phyloP scores from a whole-genome alignment of 345 rosid genomes.

The Bruguiera parviflora region DNA sequence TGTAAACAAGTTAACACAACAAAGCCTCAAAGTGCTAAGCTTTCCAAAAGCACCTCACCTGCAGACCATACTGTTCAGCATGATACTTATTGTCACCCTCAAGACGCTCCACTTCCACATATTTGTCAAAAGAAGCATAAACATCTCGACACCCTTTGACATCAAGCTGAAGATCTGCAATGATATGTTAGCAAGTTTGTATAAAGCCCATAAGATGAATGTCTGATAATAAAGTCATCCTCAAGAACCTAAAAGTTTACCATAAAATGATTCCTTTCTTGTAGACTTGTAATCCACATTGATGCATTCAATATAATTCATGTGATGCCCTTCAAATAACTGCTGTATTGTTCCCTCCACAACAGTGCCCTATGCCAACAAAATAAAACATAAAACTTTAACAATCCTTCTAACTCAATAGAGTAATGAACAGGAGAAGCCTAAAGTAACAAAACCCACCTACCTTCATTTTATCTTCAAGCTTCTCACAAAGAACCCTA shows the following conservation, averaged over 20 bases:
- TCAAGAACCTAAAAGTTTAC: constrained; percentile 36
- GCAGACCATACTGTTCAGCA: constrained; percentile 84
- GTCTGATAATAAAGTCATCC: constrained; percentile 16
- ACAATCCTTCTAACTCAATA: background rate
- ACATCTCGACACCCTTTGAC: constrained; percentile 99
- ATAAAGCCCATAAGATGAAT: constrained; percentile 18
- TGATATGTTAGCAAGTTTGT: constrained; percentile 10
- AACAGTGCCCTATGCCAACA: constrained; percentile 46
- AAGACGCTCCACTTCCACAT: constrained; percentile 94
- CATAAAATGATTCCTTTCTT: constrained; percentile 96
- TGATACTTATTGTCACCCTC: constrained; percentile 98
- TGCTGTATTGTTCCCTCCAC: constrained; percentile 60
- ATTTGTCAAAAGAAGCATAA: constrained; percentile 96
- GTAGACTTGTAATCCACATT: constrained; percentile 95
- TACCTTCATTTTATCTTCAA: constrained; percentile 99
- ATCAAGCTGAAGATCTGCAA: constrained; percentile 94
- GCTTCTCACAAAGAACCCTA: constrained; percentile 91
- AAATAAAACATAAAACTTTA: constrained; percentile 7
- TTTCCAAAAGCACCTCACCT: constrained; percentile 45
- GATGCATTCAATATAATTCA: constrained; percentile 95
- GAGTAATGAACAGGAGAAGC: background rate
- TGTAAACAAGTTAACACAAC: background rate
- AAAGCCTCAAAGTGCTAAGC: background rate
- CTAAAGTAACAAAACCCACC: background rate
- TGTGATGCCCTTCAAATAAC: constrained; percentile 60